Evolutionary conservation across 169 alveolate genomes (phyloP).

Genomic region (Plasmodium knowlesi): DNA sequence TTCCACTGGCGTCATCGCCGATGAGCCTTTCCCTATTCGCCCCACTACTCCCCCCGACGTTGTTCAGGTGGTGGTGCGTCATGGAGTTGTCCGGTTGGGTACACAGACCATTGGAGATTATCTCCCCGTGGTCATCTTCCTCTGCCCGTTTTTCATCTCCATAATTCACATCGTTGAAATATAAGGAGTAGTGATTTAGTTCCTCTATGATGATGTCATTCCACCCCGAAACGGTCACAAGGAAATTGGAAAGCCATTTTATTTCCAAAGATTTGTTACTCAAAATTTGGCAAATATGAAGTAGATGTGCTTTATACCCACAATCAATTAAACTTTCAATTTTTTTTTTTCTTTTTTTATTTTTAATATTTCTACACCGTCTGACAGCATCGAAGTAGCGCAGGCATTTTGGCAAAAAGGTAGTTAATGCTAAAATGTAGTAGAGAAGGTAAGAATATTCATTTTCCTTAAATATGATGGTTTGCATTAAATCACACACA

Average conservation of each 20-base stretch:
- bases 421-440: constrained; percentile 54
- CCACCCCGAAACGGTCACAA: constrained; percentile 72
- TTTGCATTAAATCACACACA: constrained; percentile 68
- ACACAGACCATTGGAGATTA: background rate
- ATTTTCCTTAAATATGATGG: constrained; percentile 65
- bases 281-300: constrained; percentile 62
- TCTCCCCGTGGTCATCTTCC: constrained; percentile 2
- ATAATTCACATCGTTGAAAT: constrained; percentile 33
- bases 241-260: constrained; percentile 54
- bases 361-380: constrained; percentile 54
- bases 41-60: background rate
- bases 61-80: background rate
- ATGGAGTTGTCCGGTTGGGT: background rate
- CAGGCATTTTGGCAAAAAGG: constrained; percentile 52
- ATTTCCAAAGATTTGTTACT: constrained; percentile 67
- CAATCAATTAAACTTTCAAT: constrained; percentile 55
- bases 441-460: constrained; percentile 53
- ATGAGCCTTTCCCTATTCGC: background rate
- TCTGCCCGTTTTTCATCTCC: constrained; percentile 36
- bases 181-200: constrained; percentile 55
- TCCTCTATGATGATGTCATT: constrained; percentile 66
- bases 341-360: constrained; percentile 66
- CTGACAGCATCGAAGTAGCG: constrained; percentile 61
- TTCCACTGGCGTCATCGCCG: background rate
- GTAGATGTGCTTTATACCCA: constrained; percentile 69